Evolutionary conservation across 140 eudicot species (phyloP), one percentile per base, ranked within the genome.

Genomic region (Cichorium intybus): DNA sequence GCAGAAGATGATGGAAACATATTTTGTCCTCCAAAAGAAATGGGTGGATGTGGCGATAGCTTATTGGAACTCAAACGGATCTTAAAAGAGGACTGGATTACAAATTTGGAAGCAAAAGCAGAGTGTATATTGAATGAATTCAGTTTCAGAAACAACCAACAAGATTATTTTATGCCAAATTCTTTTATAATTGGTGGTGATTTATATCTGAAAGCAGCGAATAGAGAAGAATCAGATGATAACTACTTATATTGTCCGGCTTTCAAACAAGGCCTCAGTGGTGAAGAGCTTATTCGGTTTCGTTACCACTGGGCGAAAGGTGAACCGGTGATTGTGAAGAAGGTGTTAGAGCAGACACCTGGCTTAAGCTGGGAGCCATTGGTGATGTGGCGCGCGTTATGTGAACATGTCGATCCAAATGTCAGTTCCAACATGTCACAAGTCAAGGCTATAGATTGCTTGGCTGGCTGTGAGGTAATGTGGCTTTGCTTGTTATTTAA

Each of bases 311-410:
- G 97, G 99, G 72, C 80, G 59, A 81, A 71, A 69, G 99, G 97
- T 49, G 94, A 93, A 68, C 99, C 99, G 0, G 82, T 93, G 34
- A 86, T 93, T 56, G 88, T 93, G 37, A 58, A 54, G 43, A 60
- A 71, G 28, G 70, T 71, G 37, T 55, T 88, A 21, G 80, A 77
- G 6, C 78, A 68, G 58, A 75, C 96, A 56, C 60, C 81, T 59
- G 90, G 99, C 10, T 76, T 93, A 54, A 93, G 99, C 69, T 93
- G 99, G 99, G 99, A 93, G 45, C 99, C 99, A 45, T 79, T 71
- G 86, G 99, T 93, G 11, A 88, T 88, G 99, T 81, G 82, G 93
- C 93, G 99, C 62, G 99, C 95, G 5, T 77, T 93, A 69, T 77
- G 90, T 50, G 90, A 86, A 56, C 82, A 69, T 51, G 46, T 65